Base-by-base conservation (phyloP, 441 rosid genomes). In the Pelargonium citronellum region DNA sequence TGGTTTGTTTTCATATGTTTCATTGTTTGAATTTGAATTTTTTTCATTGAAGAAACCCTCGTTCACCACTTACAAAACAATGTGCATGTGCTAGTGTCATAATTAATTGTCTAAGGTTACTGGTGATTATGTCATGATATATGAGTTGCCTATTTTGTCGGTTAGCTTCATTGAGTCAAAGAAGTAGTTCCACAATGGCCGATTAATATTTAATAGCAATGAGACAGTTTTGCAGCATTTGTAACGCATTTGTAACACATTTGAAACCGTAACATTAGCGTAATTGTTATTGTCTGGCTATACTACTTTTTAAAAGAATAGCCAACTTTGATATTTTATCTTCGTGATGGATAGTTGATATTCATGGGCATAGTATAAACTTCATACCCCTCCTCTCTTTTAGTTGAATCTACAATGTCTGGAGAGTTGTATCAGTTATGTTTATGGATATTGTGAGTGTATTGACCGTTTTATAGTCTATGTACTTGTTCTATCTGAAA, bases 41-140 rank as follows among this genome's bases (percentile, higher is more conserved):
- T 39, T 6, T 69, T 41, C 69, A 65, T 12, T 17, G 73, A 69
- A 58, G 34, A 11, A 53, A 8, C n/a, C 41, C 41, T 37, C 11
- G 5, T 60, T 60, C 24, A 60, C 10, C 64, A 12, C 11, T 20
- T 20, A 60, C 34, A 60, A 30, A 60, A 60, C 24, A 60, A 60
- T 11, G 64, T 60, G 64, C 13, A 37, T 37, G 11, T 69, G 16
- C 20, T 16, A 34, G 39, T 20, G 1, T 51, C 44, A 37, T 5
- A 37, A 37, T 5, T 24, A 8, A 24, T 6, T 62, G 5, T 19
- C 41, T 66, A 39, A 19, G n/a, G 6, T 19, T 24, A 43, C 39
- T 57, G 41, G 13, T 30, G 37, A 27, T 15, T 24, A 16, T n/a
- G 46, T 69, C 58, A 41, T 64, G 3, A 30, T 39, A 4, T 69